These are phyloP conservation scores for Papiliotrema fonsecae DNA, from an alignment of 1,284 basidiomycete genomes.

Conservation along the genomic window DNA sequence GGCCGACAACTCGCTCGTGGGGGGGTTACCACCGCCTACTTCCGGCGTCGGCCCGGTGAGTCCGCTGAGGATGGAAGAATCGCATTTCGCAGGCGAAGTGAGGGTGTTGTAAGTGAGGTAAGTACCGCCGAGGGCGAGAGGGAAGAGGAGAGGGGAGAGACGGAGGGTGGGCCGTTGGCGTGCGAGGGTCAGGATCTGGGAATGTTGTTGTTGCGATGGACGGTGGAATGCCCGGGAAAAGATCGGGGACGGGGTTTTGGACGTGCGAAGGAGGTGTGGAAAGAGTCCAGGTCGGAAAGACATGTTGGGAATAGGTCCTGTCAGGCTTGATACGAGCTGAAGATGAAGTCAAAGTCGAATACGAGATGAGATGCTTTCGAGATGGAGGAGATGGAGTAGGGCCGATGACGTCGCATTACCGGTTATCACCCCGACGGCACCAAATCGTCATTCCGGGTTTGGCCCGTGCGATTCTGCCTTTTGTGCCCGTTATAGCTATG, in stretches of 20 bases:
- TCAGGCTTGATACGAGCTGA: no score
- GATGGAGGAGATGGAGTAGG: no score
- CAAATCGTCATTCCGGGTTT: no score
- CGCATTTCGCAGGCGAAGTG: constrained; percentile 9
- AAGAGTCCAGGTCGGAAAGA: constrained; percentile 24
- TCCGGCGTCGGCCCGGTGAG: constrained; percentile 6
- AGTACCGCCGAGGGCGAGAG: constrained; percentile 35
- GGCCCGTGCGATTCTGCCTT: no score
- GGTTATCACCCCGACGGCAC: no score
- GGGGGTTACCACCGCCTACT: constrained; percentile 19
- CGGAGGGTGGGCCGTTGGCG: constrained; percentile 8
- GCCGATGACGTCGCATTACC: no score
- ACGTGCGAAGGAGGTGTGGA: constrained; percentile 11
- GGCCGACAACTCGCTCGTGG: constrained; percentile 64
- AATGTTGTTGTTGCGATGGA: constrained; percentile 7
- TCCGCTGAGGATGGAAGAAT: constrained; percentile 4
- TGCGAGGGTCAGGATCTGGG: constrained; percentile 13
- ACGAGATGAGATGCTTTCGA: no score
- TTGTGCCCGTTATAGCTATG: no score
- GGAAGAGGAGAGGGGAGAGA: constrained; percentile 16
- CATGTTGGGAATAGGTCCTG: no score
- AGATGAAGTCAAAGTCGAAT: no score
- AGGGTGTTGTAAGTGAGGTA: constrained; percentile 14
- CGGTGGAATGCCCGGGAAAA: constrained; percentile 13
- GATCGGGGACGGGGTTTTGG: neutral